Conservation (phyloP, 2,329 filamentous ascomycete species). For the Arthrobotrys conoides region DNA sequence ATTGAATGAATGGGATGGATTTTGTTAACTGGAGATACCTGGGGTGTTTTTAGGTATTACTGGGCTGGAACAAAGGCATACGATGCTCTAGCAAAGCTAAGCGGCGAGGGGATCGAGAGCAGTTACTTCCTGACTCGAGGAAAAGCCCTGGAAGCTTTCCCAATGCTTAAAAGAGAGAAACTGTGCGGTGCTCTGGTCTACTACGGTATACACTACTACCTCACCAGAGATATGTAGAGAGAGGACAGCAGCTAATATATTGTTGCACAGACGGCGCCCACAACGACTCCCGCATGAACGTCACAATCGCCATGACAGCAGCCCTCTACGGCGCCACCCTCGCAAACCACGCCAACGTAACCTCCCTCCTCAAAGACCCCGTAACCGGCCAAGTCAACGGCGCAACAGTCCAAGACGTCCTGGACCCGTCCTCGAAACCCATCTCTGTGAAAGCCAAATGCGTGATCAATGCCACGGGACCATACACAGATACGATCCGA, state of each 20-base stretch:
- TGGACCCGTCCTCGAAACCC: constrained; percentile 71
- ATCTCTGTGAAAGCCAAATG: constrained; percentile 75
- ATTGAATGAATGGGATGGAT: background rate
- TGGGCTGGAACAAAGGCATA: constrained; percentile 85
- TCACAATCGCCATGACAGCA: constrained; percentile 87
- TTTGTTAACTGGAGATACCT: constrained; percentile 15
- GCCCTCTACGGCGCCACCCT: constrained; percentile 88
- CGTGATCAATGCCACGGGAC: constrained; percentile 89
- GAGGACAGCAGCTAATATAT: constrained; percentile 62
- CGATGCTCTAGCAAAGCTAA: constrained; percentile 79
- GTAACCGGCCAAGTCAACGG: constrained; percentile 78
- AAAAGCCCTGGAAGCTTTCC: constrained; percentile 88
- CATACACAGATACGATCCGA: constrained; percentile 86
- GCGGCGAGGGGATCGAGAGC: constrained; percentile 87
- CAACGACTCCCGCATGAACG: constrained; percentile 94
- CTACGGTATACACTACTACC: constrained; percentile 74
- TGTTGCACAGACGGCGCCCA: constrained; percentile 79
- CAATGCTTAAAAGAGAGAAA: constrained; percentile 85
- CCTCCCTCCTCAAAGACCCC: constrained; percentile 79
- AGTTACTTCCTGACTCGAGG: constrained; percentile 90
- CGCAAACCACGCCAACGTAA: constrained; percentile 87
- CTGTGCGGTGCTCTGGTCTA: constrained; percentile 87
- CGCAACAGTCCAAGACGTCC: constrained; percentile 79
- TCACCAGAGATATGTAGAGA: too few species aligned
- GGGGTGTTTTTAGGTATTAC: constrained; percentile 71